Percentiles rank a stretch among this genome's conserved stretches.
These are phyloP conservation scores for Thoreauomyces humboldtii DNA, from an alignment of 192 early-diverging fungal genomes.

Conservation along the genomic window DNA sequence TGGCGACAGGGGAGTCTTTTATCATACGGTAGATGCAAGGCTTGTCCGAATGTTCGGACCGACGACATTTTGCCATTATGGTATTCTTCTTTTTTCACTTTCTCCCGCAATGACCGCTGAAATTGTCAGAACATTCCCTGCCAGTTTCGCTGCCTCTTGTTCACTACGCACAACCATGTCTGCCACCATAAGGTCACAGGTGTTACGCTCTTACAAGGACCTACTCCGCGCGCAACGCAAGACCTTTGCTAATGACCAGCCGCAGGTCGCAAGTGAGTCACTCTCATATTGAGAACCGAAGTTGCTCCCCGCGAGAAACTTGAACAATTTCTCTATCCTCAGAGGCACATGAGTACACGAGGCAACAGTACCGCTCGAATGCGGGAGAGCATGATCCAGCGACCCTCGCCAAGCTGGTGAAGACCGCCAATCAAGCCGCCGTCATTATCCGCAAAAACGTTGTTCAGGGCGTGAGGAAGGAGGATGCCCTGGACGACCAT, in stretches of 20 bases:
- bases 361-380: conserved; percentile 14
- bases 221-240: conserved; percentile 25
- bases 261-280: conserved; percentile 15
- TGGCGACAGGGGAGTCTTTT: no score
- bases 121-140: no score
- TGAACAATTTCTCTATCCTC: background rate
- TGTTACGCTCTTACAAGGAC: conserved; percentile 22
- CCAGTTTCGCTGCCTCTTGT: no score
- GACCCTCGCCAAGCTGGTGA: conserved; percentile 14
- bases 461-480: conserved; percentile 24
- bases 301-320: no score
- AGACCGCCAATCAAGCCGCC: conserved; percentile 20
- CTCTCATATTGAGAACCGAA: no score
- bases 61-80: no score
- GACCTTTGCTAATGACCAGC: conserved; percentile 19
- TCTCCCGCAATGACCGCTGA: no score
- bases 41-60: no score
- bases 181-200: conserved; percentile 17
- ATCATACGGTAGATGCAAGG: no score
- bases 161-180: background rate
- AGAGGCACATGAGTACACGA: conserved; percentile 19
- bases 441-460: conserved; percentile 29
- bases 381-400: conserved; percentile 16
- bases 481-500: no score
- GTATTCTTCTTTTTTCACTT: no score